Evolutionary conservation across 108 stramenopile species (phyloP), one percentile per base, ranked within the genome.

Genomic region (Pseudonitzschia delicatissima): DNA sequence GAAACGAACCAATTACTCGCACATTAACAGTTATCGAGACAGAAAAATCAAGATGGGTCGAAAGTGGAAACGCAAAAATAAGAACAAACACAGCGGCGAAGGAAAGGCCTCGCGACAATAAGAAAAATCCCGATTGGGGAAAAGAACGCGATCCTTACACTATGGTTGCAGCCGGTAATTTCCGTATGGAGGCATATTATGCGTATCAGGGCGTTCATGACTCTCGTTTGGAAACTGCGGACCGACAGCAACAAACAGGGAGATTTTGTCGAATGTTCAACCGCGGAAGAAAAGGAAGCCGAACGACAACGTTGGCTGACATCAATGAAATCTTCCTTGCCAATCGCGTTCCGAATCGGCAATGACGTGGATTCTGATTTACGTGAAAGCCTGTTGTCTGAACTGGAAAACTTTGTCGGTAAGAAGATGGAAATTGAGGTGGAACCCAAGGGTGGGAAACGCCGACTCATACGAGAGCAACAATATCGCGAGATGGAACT

Each of bases 141-240:
- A 31, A 76, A 34, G 61, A 67, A 45, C 64, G 65, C 0, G 44
- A 76, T 58, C 74, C 74, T 21, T 76, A 76, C 69, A 57, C 25
- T 26, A 40, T 73, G 25, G 76, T 82, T 5, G 61, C 71, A 28
- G 62, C 48, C 21, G 86, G 82, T 53, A 93, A 91, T 53, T 83
- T 76, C 70, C 81, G 77, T 55, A 79, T 93, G 70, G 92, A 93
- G 57, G 87, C 89, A 8, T 93, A 86, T 66, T 93, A 91, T 71
- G 84, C 85, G 29, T 77, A 72, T 11, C 74, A 87, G 33, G 92
- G 89, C 1, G 48, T 93, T 28, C 87, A 89, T 51, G 34, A 81
- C 64, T 73, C 28, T 26, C 33, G 66, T 48, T 28, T 64, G 27
- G 45, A 52, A 11, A 72, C 57, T 6, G 48, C 47, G 23, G 39